Conservation (phyloP, 352 stramenopile species). For the Pythium apleroticum region DNA sequence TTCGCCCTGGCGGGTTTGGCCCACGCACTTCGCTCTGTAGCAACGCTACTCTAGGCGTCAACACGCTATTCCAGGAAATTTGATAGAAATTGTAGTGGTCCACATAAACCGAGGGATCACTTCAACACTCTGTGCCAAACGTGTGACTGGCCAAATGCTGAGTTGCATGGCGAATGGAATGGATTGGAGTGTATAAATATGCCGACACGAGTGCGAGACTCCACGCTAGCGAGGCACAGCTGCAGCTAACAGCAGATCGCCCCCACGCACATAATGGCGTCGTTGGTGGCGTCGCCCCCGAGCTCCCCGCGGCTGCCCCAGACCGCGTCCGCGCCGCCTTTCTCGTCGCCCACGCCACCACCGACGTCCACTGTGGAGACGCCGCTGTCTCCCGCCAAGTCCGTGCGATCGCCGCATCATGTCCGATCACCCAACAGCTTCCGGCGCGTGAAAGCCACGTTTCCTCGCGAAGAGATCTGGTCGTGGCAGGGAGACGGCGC, state of each 20-base stretch:
- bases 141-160: too few species aligned
- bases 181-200: constrained; percentile 4
- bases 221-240: background rate
- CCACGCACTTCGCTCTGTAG: constrained; percentile 2
- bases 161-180: too few species aligned
- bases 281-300: background rate
- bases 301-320: background rate
- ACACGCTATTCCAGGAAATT: background rate
- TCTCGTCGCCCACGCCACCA: background rate
- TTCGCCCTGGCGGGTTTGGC: background rate
- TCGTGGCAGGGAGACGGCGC: constrained; percentile 35
- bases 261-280: background rate
- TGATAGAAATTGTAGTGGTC: background rate
- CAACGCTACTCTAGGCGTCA: background rate
- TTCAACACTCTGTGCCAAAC: constrained; percentile 11
- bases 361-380: background rate
- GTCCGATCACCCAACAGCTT: constrained; percentile 13
- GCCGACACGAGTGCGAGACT: background rate
- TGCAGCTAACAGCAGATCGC: background rate
- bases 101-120: constrained; percentile 1
- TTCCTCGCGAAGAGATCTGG: constrained; percentile 65
- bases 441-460: constrained; percentile 23
- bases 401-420: background rate
- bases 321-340: background rate
- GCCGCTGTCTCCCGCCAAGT: background rate